Percentiles rank a stretch among this genome's conserved stretches.
Evolutionary conservation across 2,329 filamentous ascomycete species (phyloP).

Genomic region (Alternaria brassicicola): DNA sequence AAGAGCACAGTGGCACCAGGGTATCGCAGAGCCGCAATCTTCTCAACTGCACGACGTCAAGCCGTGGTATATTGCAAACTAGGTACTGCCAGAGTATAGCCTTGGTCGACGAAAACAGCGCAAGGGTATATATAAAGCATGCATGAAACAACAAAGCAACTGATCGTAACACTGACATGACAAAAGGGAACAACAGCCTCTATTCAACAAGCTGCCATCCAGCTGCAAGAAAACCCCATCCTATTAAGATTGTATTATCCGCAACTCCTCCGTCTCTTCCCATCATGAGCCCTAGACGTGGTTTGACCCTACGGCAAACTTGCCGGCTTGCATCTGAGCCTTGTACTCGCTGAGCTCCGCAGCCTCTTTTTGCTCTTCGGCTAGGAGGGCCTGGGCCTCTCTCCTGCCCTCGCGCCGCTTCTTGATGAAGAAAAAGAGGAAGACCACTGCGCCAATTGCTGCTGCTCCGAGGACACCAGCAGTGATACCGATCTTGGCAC

Average conservation of each 20-base stretch:
- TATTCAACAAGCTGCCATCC: constrained; percentile 4
- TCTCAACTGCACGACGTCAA: constrained; percentile 3
- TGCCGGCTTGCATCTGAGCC: constrained; percentile 34
- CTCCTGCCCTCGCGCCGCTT: constrained; percentile 46
- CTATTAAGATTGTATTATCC: constrained; percentile 12
- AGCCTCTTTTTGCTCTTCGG: constrained; percentile 46
- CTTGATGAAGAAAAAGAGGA: constrained; percentile 49
- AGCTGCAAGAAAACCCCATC: constrained; percentile 6
- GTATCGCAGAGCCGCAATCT: not conserved
- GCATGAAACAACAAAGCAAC: constrained; percentile 6
- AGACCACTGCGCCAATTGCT: constrained; percentile 29
- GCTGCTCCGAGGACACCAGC: constrained; percentile 36
- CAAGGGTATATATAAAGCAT: constrained; percentile 23
- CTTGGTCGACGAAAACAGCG: constrained; percentile 5
- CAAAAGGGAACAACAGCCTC: constrained; percentile 1
- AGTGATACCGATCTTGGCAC: constrained; percentile 46
- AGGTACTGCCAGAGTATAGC: constrained; percentile 4
- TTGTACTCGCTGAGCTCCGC: constrained; percentile 44
- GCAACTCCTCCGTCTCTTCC: not conserved
- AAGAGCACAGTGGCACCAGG: not conserved
- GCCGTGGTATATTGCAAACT: not conserved
- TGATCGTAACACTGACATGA: constrained; percentile 18
- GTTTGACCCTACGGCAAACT: constrained; percentile 28
- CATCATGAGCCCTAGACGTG: constrained; percentile 13
- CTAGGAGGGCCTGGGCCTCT: constrained; percentile 43